Conservation (phyloP, 2,329 filamentous ascomycete genomes). For the Bipolaris victoriae region DNA sequence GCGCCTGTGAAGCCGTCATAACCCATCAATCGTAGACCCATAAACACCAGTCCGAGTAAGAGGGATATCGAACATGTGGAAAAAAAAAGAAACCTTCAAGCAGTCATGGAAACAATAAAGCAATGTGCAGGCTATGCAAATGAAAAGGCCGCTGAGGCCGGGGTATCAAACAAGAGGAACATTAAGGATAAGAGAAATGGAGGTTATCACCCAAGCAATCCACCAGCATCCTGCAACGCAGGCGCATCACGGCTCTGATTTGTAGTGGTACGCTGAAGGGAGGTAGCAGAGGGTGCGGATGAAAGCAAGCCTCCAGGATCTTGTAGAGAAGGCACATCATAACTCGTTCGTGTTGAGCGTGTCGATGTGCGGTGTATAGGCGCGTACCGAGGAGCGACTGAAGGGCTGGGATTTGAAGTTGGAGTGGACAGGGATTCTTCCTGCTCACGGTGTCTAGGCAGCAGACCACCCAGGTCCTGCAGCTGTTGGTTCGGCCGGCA, state of each 20-base stretch:
- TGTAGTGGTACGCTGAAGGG: slow-evolving; percentile 31
- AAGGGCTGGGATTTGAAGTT: slow-evolving; percentile 24
- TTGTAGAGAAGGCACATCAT: slow-evolving; percentile 36
- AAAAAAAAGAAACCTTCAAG: slow-evolving; percentile 6
- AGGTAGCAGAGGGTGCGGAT: slow-evolving; percentile 10
- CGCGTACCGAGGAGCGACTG: slow-evolving; percentile 13
- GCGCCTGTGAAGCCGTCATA: slow-evolving; percentile 7
- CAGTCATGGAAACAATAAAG: slow-evolving; percentile 16
- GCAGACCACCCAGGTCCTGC: slow-evolving; percentile 34
- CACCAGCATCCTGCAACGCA: slow-evolving; percentile 42
- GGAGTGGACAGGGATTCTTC: slow-evolving; percentile 18
- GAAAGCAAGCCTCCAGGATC: slow-evolving; percentile 41
- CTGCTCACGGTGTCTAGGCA: slow-evolving; percentile 35
- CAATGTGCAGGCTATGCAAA: slow-evolving; percentile 29
- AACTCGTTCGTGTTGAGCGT: slow-evolving; percentile 30
- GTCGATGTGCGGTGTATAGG: slow-evolving; percentile 31
- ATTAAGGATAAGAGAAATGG: slow-evolving; percentile 21
- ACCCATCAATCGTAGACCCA: slow-evolving; percentile 24
- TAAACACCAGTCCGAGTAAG: slow-evolving; percentile 25
- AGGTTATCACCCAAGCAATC: slow-evolving; percentile 34
- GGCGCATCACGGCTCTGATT: slow-evolving; percentile 33
- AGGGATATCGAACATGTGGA: slow-evolving; percentile 28
- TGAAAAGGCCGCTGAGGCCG: slow-evolving; percentile 27
- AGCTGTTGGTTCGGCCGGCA: slow-evolving; percentile 29
- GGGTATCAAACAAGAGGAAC: slow-evolving; percentile 43